Evolutionary conservation across 768 basidiomycete species (phyloP).

Genomic region (Clitopilus hobsonii): DNA sequence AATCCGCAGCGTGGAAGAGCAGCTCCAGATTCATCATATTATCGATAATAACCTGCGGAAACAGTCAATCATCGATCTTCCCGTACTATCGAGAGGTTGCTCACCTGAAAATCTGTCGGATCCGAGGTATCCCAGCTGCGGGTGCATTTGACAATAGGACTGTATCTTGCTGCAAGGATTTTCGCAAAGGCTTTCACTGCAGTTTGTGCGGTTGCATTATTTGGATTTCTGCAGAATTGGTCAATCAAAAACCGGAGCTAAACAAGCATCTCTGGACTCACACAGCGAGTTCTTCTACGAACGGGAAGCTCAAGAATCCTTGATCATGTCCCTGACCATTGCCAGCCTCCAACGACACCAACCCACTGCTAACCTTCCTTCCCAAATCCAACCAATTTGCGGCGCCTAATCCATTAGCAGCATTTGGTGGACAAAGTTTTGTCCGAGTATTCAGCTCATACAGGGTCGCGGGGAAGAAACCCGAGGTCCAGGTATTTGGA

Average conservation of each 20-base stretch:
- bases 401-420: conserved; percentile 29
- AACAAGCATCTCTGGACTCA: conserved; percentile 24
- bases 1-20: conserved; percentile 49
- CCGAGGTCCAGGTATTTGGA: conserved; percentile 62
- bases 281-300: conserved; percentile 57
- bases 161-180: conserved; percentile 54
- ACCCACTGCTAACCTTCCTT: conserved; percentile 43
- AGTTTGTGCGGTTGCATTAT: conserved; percentile 49
- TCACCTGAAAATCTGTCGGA: conserved; percentile 55
- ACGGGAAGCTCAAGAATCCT: conserved; percentile 69
- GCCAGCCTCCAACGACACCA: conserved; percentile 43
- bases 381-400: conserved; percentile 57
- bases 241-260: not conserved
- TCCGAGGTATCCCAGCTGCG: conserved; percentile 63
- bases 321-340: conserved; percentile 62
- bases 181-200: conserved; percentile 55
- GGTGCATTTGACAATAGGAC: conserved; percentile 58
- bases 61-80: too few relatives aligned
- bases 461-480: conserved; percentile 58
- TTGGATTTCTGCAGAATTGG: conserved; percentile 39
- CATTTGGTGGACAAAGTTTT: conserved; percentile 37
- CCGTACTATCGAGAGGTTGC: too few relatives aligned
- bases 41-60: conserved; percentile 61
- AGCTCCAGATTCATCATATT: conserved; percentile 80
- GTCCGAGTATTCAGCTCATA: conserved; percentile 57